Conservation (phyloP, 2,329 filamentous ascomycete genomes). For the Botryotinia globosa region DNA sequence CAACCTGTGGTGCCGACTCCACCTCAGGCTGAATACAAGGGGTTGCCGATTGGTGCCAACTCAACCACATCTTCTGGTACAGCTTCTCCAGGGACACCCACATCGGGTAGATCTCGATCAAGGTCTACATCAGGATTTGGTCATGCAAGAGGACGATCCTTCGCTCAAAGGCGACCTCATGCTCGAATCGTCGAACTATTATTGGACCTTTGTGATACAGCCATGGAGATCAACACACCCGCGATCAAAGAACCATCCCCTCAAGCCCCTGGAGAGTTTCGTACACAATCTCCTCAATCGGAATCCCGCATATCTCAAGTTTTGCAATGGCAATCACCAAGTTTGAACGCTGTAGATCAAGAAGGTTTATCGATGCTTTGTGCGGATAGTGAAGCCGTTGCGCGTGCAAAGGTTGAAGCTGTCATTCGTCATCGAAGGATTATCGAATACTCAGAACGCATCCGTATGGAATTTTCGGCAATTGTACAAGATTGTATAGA, state of each 20-base stretch:
- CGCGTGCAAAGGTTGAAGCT: constrained; percentile 86
- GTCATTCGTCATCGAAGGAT: constrained; percentile 89
- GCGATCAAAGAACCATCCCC: constrained; percentile 81
- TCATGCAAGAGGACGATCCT: constrained; percentile 80
- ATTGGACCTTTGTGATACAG: constrained; percentile 92
- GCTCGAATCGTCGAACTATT: constrained; percentile 92
- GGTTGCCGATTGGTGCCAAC: constrained; percentile 71
- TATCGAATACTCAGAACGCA: constrained; percentile 92
- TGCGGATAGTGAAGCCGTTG: constrained; percentile 80
- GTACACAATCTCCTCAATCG: constrained; percentile 92
- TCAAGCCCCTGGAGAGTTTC: constrained; percentile 69
- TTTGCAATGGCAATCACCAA: constrained; percentile 93
- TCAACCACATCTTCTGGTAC: constrained; percentile 66
- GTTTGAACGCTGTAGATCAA: constrained; percentile 85
- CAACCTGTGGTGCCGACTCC: constrained; percentile 44
- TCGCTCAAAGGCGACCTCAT: constrained; percentile 84
- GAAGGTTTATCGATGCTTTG: constrained; percentile 87
- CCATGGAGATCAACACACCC: constrained; percentile 90
- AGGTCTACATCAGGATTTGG: constrained; percentile 66
- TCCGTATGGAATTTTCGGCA: constrained; percentile 88
- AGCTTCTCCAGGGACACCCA: constrained; percentile 67
- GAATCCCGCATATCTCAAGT: constrained; percentile 94
- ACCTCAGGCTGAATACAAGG: constrained; percentile 79
- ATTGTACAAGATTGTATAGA: constrained; percentile 95
- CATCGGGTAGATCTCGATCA: constrained; percentile 64